Base-by-base conservation (phyloP, 1,284 basidiomycete species). In the Cutaneotrichosporon cyanovorans region DNA sequence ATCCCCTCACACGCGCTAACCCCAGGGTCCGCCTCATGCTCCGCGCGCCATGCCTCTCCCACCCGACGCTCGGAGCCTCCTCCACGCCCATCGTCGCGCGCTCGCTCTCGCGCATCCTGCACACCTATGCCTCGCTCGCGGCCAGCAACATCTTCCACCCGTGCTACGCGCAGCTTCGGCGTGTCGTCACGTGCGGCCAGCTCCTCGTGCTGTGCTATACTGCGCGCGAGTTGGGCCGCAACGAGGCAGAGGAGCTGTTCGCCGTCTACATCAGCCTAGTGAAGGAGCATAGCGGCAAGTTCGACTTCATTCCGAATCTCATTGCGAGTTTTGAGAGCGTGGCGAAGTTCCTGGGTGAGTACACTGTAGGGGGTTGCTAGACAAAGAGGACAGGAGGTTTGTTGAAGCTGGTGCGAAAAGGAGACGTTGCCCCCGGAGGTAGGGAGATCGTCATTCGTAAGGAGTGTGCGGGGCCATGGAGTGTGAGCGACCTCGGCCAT, bases 11-110 rank as follows among this genome's bases (percentile, higher is more conserved):
- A n/a, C 14, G n/a, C 9, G 33, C 42, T 50, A 31, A 50, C 40
- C 8, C 1, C 39, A 59, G 59, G 60, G 50, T 62, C 14, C 56
- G 58, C 2, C 52, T 62, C 19, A 45, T 60, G 7, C 50, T 62
- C 14, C 51, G 53, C 36, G 50, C 50, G 4, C 56, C 56, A 8
- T 44, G 43, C 40, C 23, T 55, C 19, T 44, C 47, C 32, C 55
- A 56, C 31, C 49, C 50, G 2, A 51, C 46, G 12, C 51, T 50
- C 21, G 51, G 46, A 28, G 46, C 53, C n/a, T 47, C 44, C n/a
- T 48, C 48, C 2, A 47, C 46, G 18, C 50, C 48, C 12, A 54
- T 59, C 21, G 46, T 60, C 31, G 52, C 54, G 1, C 53, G 59
- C 19, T 48, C 53, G 18, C 31, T 57, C 15, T 42, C 55, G 9